These are phyloP conservation scores for Eucalyptus pauciflora DNA, from an alignment of 345 rosid species.

Conservation along the genomic window DNA sequence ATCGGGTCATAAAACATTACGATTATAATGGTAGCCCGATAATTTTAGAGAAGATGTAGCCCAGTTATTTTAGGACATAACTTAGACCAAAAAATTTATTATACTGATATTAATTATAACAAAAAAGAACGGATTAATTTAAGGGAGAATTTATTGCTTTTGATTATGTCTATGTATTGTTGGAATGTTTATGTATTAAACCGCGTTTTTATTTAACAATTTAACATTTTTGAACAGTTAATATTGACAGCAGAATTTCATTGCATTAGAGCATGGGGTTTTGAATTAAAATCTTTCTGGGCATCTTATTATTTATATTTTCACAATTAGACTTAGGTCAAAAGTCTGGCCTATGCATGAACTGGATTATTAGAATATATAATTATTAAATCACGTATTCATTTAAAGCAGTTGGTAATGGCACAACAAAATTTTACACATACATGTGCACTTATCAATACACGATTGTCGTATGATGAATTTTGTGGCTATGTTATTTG, in stretches of 20 bases:
- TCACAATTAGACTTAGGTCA: background rate
- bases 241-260: background rate
- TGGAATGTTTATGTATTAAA: too few relatives aligned
- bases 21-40: background rate
- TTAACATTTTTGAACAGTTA: too few relatives aligned
- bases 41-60: background rate
- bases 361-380: background rate
- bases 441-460: background rate
- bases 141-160: background rate
- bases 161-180: background rate
- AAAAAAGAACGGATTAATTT: background rate
- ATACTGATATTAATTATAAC: background rate
- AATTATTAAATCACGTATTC: rapidly evolving
- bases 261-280: rapidly evolving
- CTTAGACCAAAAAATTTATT: background rate
- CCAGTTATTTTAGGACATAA: background rate
- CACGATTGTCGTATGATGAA: background rate
- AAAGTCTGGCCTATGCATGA: background rate
- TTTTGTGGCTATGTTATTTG: background rate
- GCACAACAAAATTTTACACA: background rate
- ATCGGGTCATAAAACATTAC: background rate
- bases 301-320: background rate
- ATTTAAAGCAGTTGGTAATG: background rate
- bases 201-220: too few relatives aligned
- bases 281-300: background rate